Evolutionary conservation across 2,329 filamentous ascomycete genomes (phyloP).

Genomic region (Fusarium mundagurra): DNA sequence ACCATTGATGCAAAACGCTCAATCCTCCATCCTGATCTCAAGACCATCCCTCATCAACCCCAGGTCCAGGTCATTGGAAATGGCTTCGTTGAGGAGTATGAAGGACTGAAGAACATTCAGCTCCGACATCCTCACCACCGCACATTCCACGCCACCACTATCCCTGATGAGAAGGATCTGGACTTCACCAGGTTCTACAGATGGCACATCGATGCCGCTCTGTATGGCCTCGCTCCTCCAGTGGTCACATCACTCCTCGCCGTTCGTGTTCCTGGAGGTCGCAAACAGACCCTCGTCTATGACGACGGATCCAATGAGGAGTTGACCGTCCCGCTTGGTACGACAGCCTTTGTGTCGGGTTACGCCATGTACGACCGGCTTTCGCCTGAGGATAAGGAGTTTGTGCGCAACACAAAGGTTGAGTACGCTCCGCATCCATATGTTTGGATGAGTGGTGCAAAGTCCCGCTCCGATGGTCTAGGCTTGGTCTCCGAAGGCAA

Average conservation of each 20-base stretch:
- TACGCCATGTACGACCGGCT: slow-evolving; percentile 76
- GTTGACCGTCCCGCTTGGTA: slow-evolving; percentile 75
- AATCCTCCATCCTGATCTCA: slow-evolving; percentile 81
- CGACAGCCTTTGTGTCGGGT: slow-evolving; percentile 78
- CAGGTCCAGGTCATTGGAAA: slow-evolving; percentile 82
- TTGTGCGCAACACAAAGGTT: slow-evolving; percentile 72
- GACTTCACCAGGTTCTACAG: slow-evolving; percentile 71
- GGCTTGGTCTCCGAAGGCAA: slow-evolving; percentile 74
- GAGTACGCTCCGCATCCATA: slow-evolving; percentile 85
- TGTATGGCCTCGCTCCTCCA: slow-evolving; percentile 80
- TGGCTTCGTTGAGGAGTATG: slow-evolving; percentile 73
- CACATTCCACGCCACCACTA: slow-evolving; percentile 75
- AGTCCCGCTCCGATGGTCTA: slow-evolving; percentile 73
- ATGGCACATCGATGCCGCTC: slow-evolving; percentile 83
- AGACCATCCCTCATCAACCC: slow-evolving; percentile 82
- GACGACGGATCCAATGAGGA: slow-evolving; percentile 76
- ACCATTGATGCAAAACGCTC: slow-evolving; percentile 71
- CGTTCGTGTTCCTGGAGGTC: slow-evolving; percentile 74
- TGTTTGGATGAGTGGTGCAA: slow-evolving; percentile 80
- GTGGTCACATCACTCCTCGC: slow-evolving; percentile 78
- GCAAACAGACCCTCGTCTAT: slow-evolving; percentile 74
- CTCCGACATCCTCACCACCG: slow-evolving; percentile 81
- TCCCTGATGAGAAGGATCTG: slow-evolving; percentile 64
- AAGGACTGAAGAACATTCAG: slow-evolving; percentile 74
- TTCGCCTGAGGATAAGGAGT: slow-evolving; percentile 71